A percentile compares a stretch with the other conserved stretches of the same genome.
phyloP scores from a whole-genome alignment of 768 basidiomycete genomes.

The Fomitopsis pulvina region DNA sequence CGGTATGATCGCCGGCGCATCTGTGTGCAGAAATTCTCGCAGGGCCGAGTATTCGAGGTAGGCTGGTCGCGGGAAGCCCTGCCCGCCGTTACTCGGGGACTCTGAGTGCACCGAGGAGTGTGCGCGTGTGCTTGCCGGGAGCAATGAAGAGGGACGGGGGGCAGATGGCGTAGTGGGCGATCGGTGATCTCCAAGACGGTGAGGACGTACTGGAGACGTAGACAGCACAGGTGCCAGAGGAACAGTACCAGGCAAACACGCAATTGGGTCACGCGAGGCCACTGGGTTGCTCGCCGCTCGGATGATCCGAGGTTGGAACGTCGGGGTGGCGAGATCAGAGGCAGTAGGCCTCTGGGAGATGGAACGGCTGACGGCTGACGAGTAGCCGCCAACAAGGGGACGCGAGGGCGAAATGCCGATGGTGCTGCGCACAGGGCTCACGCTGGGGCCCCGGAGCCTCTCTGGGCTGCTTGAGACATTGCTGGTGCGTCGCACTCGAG shows the following conservation, averaged over 20 bases:
- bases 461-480: slow-evolving; percentile 7
- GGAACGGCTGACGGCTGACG: slow-evolving; percentile 7
- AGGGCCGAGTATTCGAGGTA: slow-evolving; percentile 77
- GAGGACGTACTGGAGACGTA: slow-evolving; percentile 40
- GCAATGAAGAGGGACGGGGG: background rate
- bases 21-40: slow-evolving; percentile 60
- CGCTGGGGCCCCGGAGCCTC: slow-evolving; percentile 1
- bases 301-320: slow-evolving; percentile 52
- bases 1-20: slow-evolving; percentile 27
- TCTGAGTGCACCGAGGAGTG: background rate
- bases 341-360: slow-evolving; percentile 5
- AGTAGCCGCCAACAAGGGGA: slow-evolving; percentile 16
- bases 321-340: slow-evolving; percentile 6
- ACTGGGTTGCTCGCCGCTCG: slow-evolving; percentile 43
- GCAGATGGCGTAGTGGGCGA: background rate
- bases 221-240: slow-evolving; percentile 38
- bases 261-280: slow-evolving; percentile 18
- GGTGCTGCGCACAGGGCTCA: slow-evolving; percentile 2
- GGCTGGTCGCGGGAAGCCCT: slow-evolving; percentile 55
- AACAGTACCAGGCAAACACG: slow-evolving; percentile 24
- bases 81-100: background rate
- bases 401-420: slow-evolving; percentile 4
- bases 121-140: background rate
- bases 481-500: slow-evolving; percentile 6
- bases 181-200: slow-evolving; percentile 29